Evolutionary conservation across 1,284 basidiomycete genomes (phyloP), one percentile per base, ranked within the genome.

Genomic region (Malassezia obtusa): DNA sequence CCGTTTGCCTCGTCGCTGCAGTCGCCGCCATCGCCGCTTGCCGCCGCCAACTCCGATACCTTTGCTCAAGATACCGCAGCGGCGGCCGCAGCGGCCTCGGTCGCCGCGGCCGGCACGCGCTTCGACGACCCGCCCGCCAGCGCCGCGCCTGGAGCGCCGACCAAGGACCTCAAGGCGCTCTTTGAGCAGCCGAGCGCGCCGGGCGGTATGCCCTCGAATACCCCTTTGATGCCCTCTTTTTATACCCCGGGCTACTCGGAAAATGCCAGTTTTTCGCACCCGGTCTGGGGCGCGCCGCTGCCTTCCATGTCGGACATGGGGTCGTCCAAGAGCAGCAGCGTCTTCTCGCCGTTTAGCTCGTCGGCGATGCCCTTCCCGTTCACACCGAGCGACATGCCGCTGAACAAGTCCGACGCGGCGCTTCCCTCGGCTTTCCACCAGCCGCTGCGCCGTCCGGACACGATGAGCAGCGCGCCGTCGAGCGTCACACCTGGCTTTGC

Each of bases 1-100:
- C 90, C 94, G 75, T 96, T 96, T 75, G 89, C 94, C 72, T 90
- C 87, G 76, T 94, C 92, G 76, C 83, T 95, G 2, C 58, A 70
- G 50, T 69, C 68, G n/a, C 22, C 38, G 22, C n/a, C 35, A 4
- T 62, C 62, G 0, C 58, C 63, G 4, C 19, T 28, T 14, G 59
- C 57, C 1, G 57, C 56, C 45, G 62, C 67, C 15, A 12, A 40
- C 38, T 65, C 56, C 45, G 68, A 68, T 47, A 67, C 64, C 22
- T 63, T 68, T 57, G 61, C 65, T 22, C 52, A 49, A 4, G 58
- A 62, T 11, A 51, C 62, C 35, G 56, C 57, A 6, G 57, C 51
- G 14, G 53, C 47, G 11, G 17, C 17, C 10, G 38, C 38, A 12
- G 57, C 50, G 19, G 58, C 50, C 30, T 54, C 61, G 11, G 52